A percentile compares a stretch with the other conserved stretches of the same genome.
phyloP scores from a whole-genome alignment of 1,139 yeast species.

The Meyerozyma guilliermondii region DNA sequence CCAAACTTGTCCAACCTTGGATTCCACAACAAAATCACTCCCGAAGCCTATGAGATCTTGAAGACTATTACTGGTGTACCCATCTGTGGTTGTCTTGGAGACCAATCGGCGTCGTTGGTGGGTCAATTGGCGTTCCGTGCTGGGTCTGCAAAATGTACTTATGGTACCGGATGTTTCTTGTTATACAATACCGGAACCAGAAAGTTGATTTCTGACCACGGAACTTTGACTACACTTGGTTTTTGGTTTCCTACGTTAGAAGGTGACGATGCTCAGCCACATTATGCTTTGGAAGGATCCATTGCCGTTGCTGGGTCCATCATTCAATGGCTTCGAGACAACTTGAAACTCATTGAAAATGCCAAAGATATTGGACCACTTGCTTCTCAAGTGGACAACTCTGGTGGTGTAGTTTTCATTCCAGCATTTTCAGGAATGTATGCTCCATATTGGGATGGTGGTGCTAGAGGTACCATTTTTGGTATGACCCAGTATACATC shows the following conservation, averaged over 20 bases:
- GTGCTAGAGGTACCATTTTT: constrained; percentile 87
- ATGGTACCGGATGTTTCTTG: constrained; percentile 93
- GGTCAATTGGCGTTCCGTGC: constrained; percentile 84
- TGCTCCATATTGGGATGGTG: constrained; percentile 96
- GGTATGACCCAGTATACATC: constrained; percentile 90
- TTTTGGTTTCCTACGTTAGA: constrained; percentile 75
- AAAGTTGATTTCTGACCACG: constrained; percentile 65
- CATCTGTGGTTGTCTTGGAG: constrained; percentile 88
- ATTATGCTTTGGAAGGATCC: constrained; percentile 90
- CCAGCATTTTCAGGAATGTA: constrained; percentile 93
- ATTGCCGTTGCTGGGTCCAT: constrained; percentile 95
- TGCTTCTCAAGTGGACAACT: constrained; percentile 73
- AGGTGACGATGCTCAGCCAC: constrained; percentile 56
- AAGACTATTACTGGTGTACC: constrained; percentile 57
- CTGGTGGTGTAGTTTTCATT: constrained; percentile 92
- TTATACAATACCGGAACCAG: constrained; percentile 79
- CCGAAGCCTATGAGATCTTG: constrained; percentile 47
- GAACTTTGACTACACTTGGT: constrained; percentile 85
- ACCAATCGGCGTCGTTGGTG: constrained; percentile 89
- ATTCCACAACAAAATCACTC: constrained; percentile 48
- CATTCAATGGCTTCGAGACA: constrained; percentile 92
- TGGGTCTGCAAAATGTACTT: constrained; percentile 94
- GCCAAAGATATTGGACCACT: constrained; percentile 89
- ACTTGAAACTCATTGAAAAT: constrained; percentile 72
- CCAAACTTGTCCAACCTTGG: constrained; percentile 52